Conservation (phyloP, 2,329 filamentous ascomycete species). For the Dactylellina leptospora region DNA sequence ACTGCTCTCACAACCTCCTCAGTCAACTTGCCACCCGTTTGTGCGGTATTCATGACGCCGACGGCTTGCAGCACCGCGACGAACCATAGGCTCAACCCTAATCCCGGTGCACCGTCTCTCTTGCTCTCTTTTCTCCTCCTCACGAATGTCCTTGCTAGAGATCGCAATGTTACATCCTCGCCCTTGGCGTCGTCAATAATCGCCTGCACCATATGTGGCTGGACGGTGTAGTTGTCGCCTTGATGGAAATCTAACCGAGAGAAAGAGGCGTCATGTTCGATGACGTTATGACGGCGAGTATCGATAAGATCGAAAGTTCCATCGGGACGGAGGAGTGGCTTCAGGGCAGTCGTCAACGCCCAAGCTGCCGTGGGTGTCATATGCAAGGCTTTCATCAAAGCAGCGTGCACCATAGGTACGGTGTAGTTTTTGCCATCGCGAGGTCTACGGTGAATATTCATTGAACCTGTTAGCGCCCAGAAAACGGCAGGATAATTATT, state of each 20-base stretch:
- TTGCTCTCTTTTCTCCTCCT: conserved; percentile 58
- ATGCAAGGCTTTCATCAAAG: conserved; percentile 57
- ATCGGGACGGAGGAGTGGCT: conserved; percentile 55
- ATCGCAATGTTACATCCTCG: conserved; percentile 57
- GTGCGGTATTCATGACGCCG: conserved; percentile 56
- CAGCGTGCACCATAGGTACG: conserved; percentile 58
- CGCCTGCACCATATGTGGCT: conserved; percentile 58
- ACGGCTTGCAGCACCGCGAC: conserved; percentile 58
- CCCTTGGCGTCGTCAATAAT: conserved; percentile 58
- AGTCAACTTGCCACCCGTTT: conserved; percentile 55
- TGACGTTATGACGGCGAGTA: conserved; percentile 58
- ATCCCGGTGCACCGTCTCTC: conserved; percentile 54
- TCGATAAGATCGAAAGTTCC: conserved; percentile 59
- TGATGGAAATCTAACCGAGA: conserved; percentile 59
- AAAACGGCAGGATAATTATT: too few species aligned
- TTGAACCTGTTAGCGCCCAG: too few species aligned
- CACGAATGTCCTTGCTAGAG: conserved; percentile 58
- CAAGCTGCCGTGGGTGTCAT: conserved; percentile 56
- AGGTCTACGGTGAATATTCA: conserved; percentile 54
- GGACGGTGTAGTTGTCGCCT: conserved; percentile 59
- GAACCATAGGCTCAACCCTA: conserved; percentile 57
- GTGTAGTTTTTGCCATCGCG: conserved; percentile 59
- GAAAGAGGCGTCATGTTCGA: conserved; percentile 60
- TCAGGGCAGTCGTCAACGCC: conserved; percentile 55
- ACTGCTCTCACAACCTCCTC: conserved; percentile 56